Evolutionary conservation across 2,329 filamentous ascomycete genomes (phyloP).

Genomic region (Didymella sp.): DNA sequence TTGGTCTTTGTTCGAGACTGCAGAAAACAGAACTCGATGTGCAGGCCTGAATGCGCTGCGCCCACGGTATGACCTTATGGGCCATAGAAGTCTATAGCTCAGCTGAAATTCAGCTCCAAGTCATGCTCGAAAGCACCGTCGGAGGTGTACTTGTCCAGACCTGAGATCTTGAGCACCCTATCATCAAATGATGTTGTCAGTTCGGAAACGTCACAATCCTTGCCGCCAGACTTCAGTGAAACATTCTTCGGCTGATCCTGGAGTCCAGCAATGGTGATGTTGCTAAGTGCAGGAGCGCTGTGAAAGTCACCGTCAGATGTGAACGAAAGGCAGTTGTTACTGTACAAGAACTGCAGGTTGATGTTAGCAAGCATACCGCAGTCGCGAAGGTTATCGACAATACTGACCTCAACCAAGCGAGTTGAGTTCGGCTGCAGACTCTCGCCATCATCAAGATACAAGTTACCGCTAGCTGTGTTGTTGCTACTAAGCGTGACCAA

Average conservation of each 20-base stretch:
- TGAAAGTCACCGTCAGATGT: conserved; percentile 55
- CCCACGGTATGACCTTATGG: not conserved
- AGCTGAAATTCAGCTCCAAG: conserved; percentile 56
- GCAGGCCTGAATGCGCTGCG: not conserved
- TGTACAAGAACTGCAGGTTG: conserved; percentile 39
- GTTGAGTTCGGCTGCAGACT: conserved; percentile 64
- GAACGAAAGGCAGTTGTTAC: conserved; percentile 17
- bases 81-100: not conserved
- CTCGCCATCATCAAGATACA: conserved; percentile 78
- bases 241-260: conserved; percentile 38
- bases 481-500: conserved; percentile 64
- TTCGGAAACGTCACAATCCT: not conserved
- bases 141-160: conserved; percentile 55
- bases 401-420: conserved; percentile 60
- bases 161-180: conserved; percentile 57
- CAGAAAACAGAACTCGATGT: too few species aligned
- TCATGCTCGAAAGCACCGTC: conserved; percentile 61
- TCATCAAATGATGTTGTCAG: conserved; percentile 20
- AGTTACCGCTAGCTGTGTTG: conserved; percentile 62
- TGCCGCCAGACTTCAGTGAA: conserved; percentile 9
- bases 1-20: too few species aligned
- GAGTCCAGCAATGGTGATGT: conserved; percentile 59
- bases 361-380: conserved; percentile 51
- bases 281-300: conserved; percentile 63
- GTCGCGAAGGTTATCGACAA: not conserved